phyloP scores from a whole-genome alignment of 768 basidiomycete species.

The Pisolithus microcarpus region DNA sequence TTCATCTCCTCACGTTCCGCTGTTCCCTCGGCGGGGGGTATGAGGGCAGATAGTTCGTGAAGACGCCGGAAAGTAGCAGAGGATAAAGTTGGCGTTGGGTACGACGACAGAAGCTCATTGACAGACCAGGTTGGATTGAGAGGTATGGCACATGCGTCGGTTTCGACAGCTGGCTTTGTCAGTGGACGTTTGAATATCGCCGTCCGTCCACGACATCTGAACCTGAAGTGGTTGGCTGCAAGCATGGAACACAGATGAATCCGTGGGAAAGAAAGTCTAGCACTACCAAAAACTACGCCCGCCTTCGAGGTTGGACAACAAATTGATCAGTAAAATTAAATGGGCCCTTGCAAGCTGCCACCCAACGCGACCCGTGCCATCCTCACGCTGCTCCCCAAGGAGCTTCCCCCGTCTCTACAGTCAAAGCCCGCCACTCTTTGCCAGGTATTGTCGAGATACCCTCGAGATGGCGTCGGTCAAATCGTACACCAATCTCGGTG shows the following conservation, averaged over 20 bases:
- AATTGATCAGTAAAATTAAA: neutral
- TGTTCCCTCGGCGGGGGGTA: constrained; percentile 56
- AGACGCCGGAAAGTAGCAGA: constrained; percentile 52
- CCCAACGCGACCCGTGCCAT: constrained; percentile 27
- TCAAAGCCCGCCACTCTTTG: constrained; percentile 58
- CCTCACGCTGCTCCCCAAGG: constrained; percentile 49
- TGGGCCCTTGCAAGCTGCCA: neutral
- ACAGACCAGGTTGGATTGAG: constrained; percentile 73
- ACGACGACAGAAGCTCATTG: constrained; percentile 66
- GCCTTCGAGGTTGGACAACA: neutral
- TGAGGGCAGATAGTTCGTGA: constrained; percentile 66
- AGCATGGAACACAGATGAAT: neutral
- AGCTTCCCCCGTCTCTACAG: constrained; percentile 55
- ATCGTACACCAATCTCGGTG: constrained; percentile 69
- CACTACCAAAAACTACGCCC: no score
- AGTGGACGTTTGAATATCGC: neutral
- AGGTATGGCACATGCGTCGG: constrained; percentile 61
- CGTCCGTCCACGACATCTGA: neutral
- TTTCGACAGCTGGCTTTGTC: constrained; percentile 18
- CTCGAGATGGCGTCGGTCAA: constrained; percentile 60
- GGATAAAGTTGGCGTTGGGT: constrained; percentile 59
- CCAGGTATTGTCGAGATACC: constrained; percentile 62
- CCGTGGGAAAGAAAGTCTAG: constrained; percentile 5
- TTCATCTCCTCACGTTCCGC: constrained; percentile 45
- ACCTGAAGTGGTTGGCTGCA: neutral